A percentile compares a stretch with the other conserved stretches of the same genome.
Evolutionary conservation across 106 monocot species (phyloP).

Genomic region (Apostasia ramifera): DNA sequence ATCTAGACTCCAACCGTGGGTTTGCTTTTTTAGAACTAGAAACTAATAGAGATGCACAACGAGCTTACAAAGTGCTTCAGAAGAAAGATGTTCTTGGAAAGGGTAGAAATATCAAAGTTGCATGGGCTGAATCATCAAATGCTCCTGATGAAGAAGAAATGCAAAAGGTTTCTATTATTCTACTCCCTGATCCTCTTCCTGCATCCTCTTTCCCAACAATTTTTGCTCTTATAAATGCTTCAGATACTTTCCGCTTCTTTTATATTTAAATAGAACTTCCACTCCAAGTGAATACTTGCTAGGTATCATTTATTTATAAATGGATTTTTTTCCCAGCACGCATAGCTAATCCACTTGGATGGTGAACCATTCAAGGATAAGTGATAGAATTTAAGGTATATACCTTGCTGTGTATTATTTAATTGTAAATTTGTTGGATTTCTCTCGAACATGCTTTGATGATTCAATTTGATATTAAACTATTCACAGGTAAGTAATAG

Average conservation of each 20-base stretch:
- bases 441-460: no score
- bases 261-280: neutral
- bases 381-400: no score
- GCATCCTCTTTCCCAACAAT: neutral
- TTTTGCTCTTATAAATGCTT: neutral
- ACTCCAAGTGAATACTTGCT: neutral
- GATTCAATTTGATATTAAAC: no score
- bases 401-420: no score
- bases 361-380: no score
- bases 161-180: constrained; percentile 55
- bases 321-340: neutral
- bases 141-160: constrained; percentile 84
- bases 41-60: constrained; percentile 78
- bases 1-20: constrained; percentile 55
- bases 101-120: constrained; percentile 59
- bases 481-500: no score
- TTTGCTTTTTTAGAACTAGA: constrained; percentile 93
- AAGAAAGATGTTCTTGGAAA: constrained; percentile 79
- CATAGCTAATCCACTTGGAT: neutral
- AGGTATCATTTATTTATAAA: neutral
- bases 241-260: neutral
- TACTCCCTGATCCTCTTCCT: neutral
- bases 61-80: constrained; percentile 73
- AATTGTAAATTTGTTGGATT: no score
- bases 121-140: constrained; percentile 76